A percentile compares a stretch with the other conserved stretches of the same genome.
phyloP scores from a whole-genome alignment of 345 rosid species.

The Noccaea bulbosa region DNA sequence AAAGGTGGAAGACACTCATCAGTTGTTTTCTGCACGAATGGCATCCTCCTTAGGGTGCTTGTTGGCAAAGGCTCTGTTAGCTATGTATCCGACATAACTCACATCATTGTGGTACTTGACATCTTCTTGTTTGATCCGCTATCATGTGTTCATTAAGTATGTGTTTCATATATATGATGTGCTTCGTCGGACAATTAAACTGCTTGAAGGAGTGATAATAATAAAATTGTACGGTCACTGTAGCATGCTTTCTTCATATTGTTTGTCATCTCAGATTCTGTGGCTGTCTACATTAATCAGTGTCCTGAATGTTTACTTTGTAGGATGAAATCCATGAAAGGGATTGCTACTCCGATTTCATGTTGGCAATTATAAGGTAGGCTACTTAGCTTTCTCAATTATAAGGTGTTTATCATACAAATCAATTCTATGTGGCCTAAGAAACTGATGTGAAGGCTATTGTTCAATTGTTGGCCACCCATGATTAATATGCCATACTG shows the following conservation, averaged over 20 bases:
- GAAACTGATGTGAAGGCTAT: constrained; percentile 8
- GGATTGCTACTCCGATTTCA: constrained; percentile 93
- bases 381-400: constrained; percentile 21
- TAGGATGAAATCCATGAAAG: constrained; percentile 99
- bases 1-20: constrained; percentile 89
- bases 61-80: constrained; percentile 59
- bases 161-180: constrained; percentile 13
- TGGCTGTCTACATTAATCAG: constrained; percentile 25
- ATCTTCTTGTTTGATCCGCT: constrained; percentile 15
- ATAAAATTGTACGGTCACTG: constrained; percentile 10
- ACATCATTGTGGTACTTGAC: constrained; percentile 86
- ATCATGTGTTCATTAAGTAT: constrained; percentile 1
- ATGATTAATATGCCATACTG: constrained; percentile 9
- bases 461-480: constrained; percentile 14
- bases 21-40: constrained; percentile 94
- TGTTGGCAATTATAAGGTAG: constrained; percentile 89
- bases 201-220: not conserved
- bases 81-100: constrained; percentile 69
- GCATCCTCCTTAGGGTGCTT: constrained; percentile 79
- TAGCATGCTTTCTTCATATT: constrained; percentile 21
- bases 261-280: constrained; percentile 20
- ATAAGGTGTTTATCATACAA: not conserved
- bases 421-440: not conserved
- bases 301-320: constrained; percentile 45
- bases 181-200: not conserved